Base-by-base conservation (phyloP, 176 grass and related monocot genomes). In the Lolium perenne region DNA sequence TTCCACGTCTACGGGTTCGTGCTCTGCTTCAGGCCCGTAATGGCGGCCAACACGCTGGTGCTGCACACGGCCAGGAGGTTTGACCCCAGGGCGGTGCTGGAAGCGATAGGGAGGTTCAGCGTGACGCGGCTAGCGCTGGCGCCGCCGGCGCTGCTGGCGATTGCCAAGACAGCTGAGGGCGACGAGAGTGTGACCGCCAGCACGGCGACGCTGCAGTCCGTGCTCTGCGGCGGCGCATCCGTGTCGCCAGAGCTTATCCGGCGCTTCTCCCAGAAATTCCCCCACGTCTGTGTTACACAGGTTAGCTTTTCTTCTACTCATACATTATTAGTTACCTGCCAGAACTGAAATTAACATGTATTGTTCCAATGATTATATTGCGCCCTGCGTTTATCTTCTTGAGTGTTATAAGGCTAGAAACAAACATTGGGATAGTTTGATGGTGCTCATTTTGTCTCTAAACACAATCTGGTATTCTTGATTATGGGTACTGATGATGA, bases 1-100 rank as follows among this genome's bases (percentile, higher is more conserved):
- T 93, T 93, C 82, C 91, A 93, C 4, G 3, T 76, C 1, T 93
- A 88, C n/a, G 91, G 91, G 2, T 90, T 93, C 73, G 1, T 75
- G 11, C 76, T 83, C 78, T 90, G 81, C 72, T 48, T 90, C 78
- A 83, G 79, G 78, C 7, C 73, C 6, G 47, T 65, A n/a, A 49
- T 79, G 20, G 41, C 21, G 15, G 49, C 56, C 16, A 38, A 85
- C 72, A 90, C 85, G 38, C 8, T 84, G 15, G 82, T 85, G 73
- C 15, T 93, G 62, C 58, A 82, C 65, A 88, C 91, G 38, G 72
- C 29, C 13, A 74, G 74, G 50, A 73, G 79, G 68, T 93, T 90
- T 74, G 82, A 90, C 59, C 43, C 74, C 49, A 21, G 60, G 32
- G 63, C 0, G 3, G 79, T 60, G n/a, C 82, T 93, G 11, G 59